phyloP scores from a whole-genome alignment of 345 rosid genomes.

The Aethionema arabicum region DNA sequence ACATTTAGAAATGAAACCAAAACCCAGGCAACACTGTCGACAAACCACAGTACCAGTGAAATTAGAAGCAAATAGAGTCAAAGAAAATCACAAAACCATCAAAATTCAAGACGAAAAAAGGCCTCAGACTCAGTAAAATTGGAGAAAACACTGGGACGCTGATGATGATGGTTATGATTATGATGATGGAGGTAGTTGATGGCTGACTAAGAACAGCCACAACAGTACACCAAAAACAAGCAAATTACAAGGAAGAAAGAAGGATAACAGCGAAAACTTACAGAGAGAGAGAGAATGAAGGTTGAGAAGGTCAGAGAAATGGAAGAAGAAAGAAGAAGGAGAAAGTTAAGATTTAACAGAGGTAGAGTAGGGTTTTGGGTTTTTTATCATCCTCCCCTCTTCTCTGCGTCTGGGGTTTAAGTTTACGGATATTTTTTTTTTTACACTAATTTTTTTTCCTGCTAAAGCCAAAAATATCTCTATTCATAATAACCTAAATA shows the following conservation, averaged over 20 bases:
- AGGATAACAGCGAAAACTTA: neutral
- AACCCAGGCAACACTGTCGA: constrained; percentile 1
- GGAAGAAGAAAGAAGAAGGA: constrained; percentile 19
- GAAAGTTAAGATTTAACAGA: constrained; percentile 25
- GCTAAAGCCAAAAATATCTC: constrained; percentile 18
- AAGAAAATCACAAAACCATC: neutral
- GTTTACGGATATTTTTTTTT: constrained; percentile 41
- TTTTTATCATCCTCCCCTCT: constrained; percentile 30
- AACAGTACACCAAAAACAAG: neutral
- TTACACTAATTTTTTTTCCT: neutral
- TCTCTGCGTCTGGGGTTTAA: constrained; percentile 47
- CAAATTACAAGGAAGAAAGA: neutral
- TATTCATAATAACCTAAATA: neutral
- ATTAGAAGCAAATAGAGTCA: constrained; percentile 11
- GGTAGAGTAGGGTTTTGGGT: constrained; percentile 33
- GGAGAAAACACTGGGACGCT: constrained; percentile 4
- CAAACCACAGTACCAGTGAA: constrained; percentile 12
- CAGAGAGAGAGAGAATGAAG: constrained; percentile 15
- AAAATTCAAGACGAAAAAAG: constrained; percentile 15
- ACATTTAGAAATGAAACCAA: neutral
- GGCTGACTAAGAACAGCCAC: constrained; percentile 8
- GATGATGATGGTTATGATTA: neutral
- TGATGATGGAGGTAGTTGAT: neutral
- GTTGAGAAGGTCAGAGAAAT: constrained; percentile 12
- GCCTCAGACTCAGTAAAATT: constrained; percentile 10